Percentiles rank a stretch among this genome's conserved stretches.
Evolutionary conservation across 495 filamentous ascomycete species (phyloP).

Genomic region (Neurospora sp.): DNA sequence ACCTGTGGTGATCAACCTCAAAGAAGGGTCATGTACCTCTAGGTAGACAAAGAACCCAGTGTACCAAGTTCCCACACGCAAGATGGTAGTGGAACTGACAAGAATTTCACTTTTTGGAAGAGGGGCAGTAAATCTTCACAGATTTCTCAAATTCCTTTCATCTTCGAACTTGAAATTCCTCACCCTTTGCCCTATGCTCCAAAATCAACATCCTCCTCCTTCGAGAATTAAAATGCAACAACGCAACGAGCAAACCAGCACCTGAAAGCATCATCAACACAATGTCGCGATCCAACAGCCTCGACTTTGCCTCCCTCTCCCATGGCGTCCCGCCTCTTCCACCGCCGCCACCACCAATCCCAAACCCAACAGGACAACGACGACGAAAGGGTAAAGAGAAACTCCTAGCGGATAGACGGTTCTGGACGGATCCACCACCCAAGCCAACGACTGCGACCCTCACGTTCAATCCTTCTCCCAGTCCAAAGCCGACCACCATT

Average conservation of each 20-base stretch:
- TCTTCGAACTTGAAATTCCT: too few relatives aligned
- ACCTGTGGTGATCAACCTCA: neutral
- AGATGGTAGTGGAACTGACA: neutral
- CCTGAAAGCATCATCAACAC: neutral
- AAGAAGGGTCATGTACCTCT: neutral
- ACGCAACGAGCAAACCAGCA: neutral
- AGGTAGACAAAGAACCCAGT: neutral
- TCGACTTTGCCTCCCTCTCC: neutral
- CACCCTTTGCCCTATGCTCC: too few relatives aligned
- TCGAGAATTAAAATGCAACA: neutral
- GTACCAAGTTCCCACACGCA: neutral
- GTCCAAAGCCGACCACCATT: neutral
- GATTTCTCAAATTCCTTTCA: too few relatives aligned
- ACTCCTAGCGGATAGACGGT: neutral
- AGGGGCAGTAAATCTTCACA: too few relatives aligned
- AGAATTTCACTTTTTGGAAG: too few relatives aligned
- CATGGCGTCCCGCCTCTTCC: neutral
- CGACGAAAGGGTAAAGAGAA: neutral
- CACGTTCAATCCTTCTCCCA: neutral
- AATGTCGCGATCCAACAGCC: neutral
- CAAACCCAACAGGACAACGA: neutral
- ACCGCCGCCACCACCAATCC: neutral
- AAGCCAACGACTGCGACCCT: neutral
- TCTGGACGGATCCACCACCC: neutral
- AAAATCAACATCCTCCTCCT: too few relatives aligned